Base-by-base conservation (phyloP, 106 monocot genomes). In the Triglochin maritima region DNA sequence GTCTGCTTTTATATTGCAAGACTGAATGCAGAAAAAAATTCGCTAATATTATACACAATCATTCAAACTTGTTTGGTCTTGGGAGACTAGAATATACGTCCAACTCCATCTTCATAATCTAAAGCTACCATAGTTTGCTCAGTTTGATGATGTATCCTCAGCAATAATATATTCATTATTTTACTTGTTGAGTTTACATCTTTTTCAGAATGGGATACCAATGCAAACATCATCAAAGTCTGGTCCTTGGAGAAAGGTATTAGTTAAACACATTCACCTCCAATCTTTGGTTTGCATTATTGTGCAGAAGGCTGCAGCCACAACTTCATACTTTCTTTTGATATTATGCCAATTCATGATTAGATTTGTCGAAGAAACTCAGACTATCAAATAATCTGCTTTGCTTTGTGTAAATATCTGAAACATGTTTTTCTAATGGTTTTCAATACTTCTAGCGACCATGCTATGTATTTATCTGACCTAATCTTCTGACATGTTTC, bases 221-320 rank as follows among this genome's bases (percentile, higher is more conserved):
- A 74, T 62, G 66, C 82, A 74, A 48, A 67, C 71, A 46, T 74
- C 82, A 12, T 69, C 82, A 47, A 82, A 78, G 71, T 70, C 78
- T 51, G 82, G 82, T 45, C 82, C 82, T 15, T 82, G 82, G 82
- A 82, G 82, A 78, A 82, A 82, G 78, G 82, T 82, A 75, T 11
- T 44, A 65, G n/a, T 65, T 59, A 7, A 64, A 51, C 9, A 45
- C 10, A 6, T 10, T 8, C 50, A 67, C 3, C n/a, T 9, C 11
- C 9, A 8, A 8, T 52, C 9, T 6, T 11, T 8, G 52, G 7
- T 52, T 11, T 52, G 2, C 7, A 52, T 52, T 52, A 52, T 52
- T 52, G 7, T 52, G 7, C 11, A 7, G 7, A 52, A 8, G 52
- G 9, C 52, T 52, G 7, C 52, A 8, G 7, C 11, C 52, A 8